A percentile compares a stretch with the other conserved stretches of the same genome.
These are phyloP conservation scores for Fusarium clavum DNA, from an alignment of 2,329 filamentous ascomycete genomes.

Conservation along the genomic window DNA sequence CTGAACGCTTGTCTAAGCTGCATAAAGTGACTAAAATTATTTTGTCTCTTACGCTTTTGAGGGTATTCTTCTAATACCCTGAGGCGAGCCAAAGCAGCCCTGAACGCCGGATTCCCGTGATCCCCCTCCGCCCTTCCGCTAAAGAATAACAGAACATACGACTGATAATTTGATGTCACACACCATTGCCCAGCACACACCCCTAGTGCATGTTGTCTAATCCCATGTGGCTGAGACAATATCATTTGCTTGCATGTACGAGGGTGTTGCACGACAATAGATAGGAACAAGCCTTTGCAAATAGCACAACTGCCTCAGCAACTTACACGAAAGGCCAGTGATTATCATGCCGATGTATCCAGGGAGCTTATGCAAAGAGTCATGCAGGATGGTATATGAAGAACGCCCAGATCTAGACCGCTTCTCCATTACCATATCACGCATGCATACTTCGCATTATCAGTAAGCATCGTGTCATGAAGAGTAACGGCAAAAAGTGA, in stretches of 20 bases:
- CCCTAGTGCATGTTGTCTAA: slow-evolving; percentile 7
- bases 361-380: not conserved
- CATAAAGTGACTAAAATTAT: too few relatives aligned
- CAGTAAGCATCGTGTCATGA: not conserved
- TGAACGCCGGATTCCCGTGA: not conserved
- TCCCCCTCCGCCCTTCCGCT: not conserved
- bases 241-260: slow-evolving; percentile 3
- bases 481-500: not conserved
- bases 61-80: too few relatives aligned
- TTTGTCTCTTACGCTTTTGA: too few relatives aligned
- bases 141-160: not conserved
- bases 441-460: not conserved
- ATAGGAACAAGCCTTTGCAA: not conserved
- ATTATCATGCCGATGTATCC: slow-evolving; percentile 3
- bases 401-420: slow-evolving; percentile 18
- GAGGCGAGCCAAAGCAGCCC: too few relatives aligned
- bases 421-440: slow-evolving; percentile 3
- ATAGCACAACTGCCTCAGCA: not conserved
- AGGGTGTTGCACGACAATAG: slow-evolving; percentile 3
- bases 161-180: slow-evolving; percentile 9
- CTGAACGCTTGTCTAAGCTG: not conserved
- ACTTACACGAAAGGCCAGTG: not conserved
- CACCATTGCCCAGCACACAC: not conserved
- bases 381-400: slow-evolving; percentile 18
- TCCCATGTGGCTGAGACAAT: slow-evolving; percentile 9